Evolutionary conservation across 129 eudicot species (phyloP).

Genomic region (Lactuca saligna): DNA sequence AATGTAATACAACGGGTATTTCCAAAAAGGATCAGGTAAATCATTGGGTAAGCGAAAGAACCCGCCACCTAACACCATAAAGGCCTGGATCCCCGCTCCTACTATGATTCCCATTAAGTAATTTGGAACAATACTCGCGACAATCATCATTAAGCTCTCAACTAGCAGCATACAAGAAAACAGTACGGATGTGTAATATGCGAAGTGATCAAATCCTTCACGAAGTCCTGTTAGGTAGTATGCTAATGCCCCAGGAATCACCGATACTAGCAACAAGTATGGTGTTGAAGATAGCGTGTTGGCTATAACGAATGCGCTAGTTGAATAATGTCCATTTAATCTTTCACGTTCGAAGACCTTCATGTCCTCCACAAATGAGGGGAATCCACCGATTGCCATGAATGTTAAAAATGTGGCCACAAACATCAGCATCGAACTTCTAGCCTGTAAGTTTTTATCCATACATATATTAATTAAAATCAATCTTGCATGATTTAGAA

Average conservation of each 20-base stretch:
- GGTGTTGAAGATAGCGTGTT: constrained; percentile 48
- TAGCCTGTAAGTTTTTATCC: constrained; percentile 44
- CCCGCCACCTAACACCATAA: constrained; percentile 38
- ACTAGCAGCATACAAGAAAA: constrained; percentile 39
- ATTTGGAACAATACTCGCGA: constrained; percentile 51
- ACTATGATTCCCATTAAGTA: constrained; percentile 49
- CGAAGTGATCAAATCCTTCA: constrained; percentile 34
- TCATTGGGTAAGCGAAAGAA: constrained; percentile 42
- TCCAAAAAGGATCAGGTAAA: constrained; percentile 40
- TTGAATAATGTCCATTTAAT: constrained; percentile 46
- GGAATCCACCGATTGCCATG: constrained; percentile 90
- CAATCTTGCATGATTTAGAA: neutral
- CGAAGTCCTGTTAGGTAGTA: constrained; percentile 44
- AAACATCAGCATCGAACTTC: constrained; percentile 74
- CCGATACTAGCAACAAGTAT: constrained; percentile 36
- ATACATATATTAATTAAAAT: neutral
- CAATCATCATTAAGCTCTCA: constrained; percentile 54
- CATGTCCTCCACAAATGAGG: constrained; percentile 87
- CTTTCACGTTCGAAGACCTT: constrained; percentile 51
- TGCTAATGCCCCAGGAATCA: constrained; percentile 42
- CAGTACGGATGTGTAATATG: constrained; percentile 24
- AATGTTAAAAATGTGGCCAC: constrained; percentile 70
- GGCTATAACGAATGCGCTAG: constrained; percentile 36
- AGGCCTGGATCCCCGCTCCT: constrained; percentile 45
- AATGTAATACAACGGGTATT: constrained; percentile 33